Conservation (phyloP, 2,329 filamentous ascomycete genomes). For the Penicillium sp. region DNA sequence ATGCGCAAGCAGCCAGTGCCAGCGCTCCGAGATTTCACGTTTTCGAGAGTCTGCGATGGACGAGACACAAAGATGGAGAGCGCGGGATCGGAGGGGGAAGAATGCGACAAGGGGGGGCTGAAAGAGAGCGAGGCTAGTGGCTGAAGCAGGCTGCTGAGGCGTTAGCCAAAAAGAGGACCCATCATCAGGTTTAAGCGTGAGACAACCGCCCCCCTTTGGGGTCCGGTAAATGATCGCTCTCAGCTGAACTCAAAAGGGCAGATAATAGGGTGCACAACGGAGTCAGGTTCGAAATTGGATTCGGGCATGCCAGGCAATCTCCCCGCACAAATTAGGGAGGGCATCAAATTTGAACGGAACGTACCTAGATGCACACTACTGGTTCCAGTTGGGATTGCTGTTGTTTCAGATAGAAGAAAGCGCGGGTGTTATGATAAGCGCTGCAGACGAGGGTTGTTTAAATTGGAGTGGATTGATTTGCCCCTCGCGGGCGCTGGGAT, state of each 20-base stretch:
- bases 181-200: slow-evolving; percentile 16
- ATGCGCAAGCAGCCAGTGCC: slow-evolving; percentile 13
- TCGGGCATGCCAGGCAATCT: neutral
- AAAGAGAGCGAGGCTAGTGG: slow-evolving; percentile 17
- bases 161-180: slow-evolving; percentile 15
- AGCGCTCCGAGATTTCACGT: neutral
- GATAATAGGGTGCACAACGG: slow-evolving; percentile 3
- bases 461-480: slow-evolving; percentile 9
- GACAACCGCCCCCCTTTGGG: slow-evolving; percentile 10
- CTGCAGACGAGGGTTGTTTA: slow-evolving; percentile 13
- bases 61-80: slow-evolving; percentile 2
- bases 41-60: neutral
- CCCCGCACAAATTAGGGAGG: neutral
- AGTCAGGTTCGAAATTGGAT: slow-evolving; percentile 5
- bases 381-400: neutral
- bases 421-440: slow-evolving; percentile 25
- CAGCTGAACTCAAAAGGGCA: slow-evolving; percentile 4
- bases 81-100: slow-evolving; percentile 17
- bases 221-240: slow-evolving; percentile 2
- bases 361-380: neutral
- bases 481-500: slow-evolving; percentile 23
- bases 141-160: slow-evolving; percentile 16
- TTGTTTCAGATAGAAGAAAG: slow-evolving; percentile 21
- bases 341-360: neutral
- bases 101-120: slow-evolving; percentile 22